These are phyloP conservation scores for Arthrinium puccinioides DNA, from an alignment of 2,329 filamentous ascomycete genomes.

Conservation along the genomic window DNA sequence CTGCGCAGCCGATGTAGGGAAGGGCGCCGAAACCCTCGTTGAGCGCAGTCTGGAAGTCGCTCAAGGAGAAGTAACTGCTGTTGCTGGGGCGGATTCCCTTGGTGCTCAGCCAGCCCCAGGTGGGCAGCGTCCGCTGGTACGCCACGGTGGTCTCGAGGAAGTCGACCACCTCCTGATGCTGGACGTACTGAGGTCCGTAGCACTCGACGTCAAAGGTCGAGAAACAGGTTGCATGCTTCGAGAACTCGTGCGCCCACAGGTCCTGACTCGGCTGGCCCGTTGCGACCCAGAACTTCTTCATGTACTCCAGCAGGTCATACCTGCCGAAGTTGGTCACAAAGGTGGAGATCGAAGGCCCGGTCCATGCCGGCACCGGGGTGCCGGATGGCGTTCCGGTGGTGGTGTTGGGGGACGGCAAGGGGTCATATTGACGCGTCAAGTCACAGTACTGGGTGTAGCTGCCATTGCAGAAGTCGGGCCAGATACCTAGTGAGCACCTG, in stretches of 20 bases:
- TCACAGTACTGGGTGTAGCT: conserved; percentile 64
- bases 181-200: conserved; percentile 50
- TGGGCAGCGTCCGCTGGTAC: conserved; percentile 52
- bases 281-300: conserved; percentile 60
- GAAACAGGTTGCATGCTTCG: conserved; percentile 62
- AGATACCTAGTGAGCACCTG: not conserved
- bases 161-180: conserved; percentile 54
- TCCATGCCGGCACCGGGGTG: conserved; percentile 49
- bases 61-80: conserved; percentile 46
- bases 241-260: conserved; percentile 63
- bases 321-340: conserved; percentile 52
- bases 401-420: conserved; percentile 53
- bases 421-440: conserved; percentile 56
- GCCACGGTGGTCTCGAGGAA: conserved; percentile 54
- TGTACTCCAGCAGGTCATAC: conserved; percentile 54
- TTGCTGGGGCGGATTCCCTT: conserved; percentile 52
- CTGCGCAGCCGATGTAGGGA: conserved; percentile 56
- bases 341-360: conserved; percentile 46
- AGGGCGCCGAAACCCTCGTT: conserved; percentile 40
- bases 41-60: conserved; percentile 43
- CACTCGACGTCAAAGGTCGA: conserved; percentile 58
- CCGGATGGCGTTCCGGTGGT: conserved; percentile 49
- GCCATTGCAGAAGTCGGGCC: conserved; percentile 39
- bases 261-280: conserved; percentile 47
- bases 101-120: conserved; percentile 50